These are phyloP conservation scores for Monosporascus sp. DNA, from an alignment of 2,329 filamentous ascomycete genomes.

Conservation along the genomic window DNA sequence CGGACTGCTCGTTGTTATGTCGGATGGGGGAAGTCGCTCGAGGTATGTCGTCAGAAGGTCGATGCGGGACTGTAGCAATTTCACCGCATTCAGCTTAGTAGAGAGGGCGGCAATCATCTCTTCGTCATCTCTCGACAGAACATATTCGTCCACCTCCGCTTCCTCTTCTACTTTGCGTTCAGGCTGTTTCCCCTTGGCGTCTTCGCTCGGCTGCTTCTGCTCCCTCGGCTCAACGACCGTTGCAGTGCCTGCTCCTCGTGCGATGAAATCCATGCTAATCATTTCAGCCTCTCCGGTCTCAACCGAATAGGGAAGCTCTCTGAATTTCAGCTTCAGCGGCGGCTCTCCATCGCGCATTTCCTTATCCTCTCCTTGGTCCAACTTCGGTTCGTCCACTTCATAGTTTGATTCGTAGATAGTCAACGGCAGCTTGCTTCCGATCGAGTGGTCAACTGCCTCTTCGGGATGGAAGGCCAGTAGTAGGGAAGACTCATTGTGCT, in stretches of 20 bases:
- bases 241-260: slow-evolving; percentile 77
- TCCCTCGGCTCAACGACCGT: slow-evolving; percentile 46
- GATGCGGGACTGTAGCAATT: slow-evolving; percentile 80
- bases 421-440: slow-evolving; percentile 78
- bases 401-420: slow-evolving; percentile 85
- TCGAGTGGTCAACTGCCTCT: slow-evolving; percentile 46
- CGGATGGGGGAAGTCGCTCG: slow-evolving; percentile 62
- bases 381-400: slow-evolving; percentile 59
- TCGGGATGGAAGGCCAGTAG: slow-evolving; percentile 82
- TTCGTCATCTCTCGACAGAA: slow-evolving; percentile 54
- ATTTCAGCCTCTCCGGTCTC: slow-evolving; percentile 96
- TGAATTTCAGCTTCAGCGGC: slow-evolving; percentile 65
- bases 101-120: slow-evolving; percentile 65
- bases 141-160: slow-evolving; percentile 31
- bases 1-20: slow-evolving; percentile 44
- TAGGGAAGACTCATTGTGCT: slow-evolving; percentile 80
- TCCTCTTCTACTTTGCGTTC: slow-evolving; percentile 22
- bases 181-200: slow-evolving; percentile 49
- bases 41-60: slow-evolving; percentile 74
- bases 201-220: slow-evolving; percentile 39
- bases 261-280: slow-evolving; percentile 94
- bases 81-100: slow-evolving; percentile 86
- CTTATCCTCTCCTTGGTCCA: slow-evolving; percentile 57
- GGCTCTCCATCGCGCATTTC: slow-evolving; percentile 64
- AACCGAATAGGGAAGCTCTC: slow-evolving; percentile 77